Evolutionary conservation across 139 green algal species (phyloP), one percentile per base, ranked within the genome.

Genomic region (Astrephomene gubernaculifera): DNA sequence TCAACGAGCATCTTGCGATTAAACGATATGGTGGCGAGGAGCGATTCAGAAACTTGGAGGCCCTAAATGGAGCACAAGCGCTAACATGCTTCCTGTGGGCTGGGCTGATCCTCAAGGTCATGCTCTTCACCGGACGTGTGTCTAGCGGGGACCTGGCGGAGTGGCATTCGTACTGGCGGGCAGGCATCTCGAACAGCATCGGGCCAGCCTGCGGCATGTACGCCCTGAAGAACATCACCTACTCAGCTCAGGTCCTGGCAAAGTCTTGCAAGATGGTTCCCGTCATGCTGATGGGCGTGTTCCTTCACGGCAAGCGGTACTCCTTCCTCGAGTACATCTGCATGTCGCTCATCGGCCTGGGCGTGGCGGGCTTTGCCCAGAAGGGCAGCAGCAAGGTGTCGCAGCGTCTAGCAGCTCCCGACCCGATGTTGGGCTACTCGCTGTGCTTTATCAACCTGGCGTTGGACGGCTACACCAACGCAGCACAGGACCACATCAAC

Each of bases 401-500:
- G 1, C 70, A 57, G 27, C 97, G 96, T 89, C 91, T 99, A 19
- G 93, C 93, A 10, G 83, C 68, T 33, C 95, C 95, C 54, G 99
- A 99, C 86, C 93, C 95, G 2, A 85, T 71, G 19, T 88, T 98
- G 36, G 97, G 97, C 63, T 99, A 99, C 86, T n/a, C 81, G 0
- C 90, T 99, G 36, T 98, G 96, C 86, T 57, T 93, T 8, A 33
- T 97, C 79, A 99, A 99, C 90, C 91, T 99, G 0, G 85, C 94
- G 1, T 88, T 99, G 24, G 97, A 99, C 83, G 97, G 96, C n/a
- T 98, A 98, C 92, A 99, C 97, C 25, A 99, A 98, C 71, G 93
- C 96, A 0, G 92, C 90, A 0, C 96, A 98, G 91, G 96, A 98
- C 69, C 90, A 94, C 67, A 95, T 98, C 81, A 95, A 98, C 82